Percentiles rank a stretch among this genome's conserved stretches.
phyloP scores from a whole-genome alignment of 805 yeast genomes.

The Lipomyces orientalis region DNA sequence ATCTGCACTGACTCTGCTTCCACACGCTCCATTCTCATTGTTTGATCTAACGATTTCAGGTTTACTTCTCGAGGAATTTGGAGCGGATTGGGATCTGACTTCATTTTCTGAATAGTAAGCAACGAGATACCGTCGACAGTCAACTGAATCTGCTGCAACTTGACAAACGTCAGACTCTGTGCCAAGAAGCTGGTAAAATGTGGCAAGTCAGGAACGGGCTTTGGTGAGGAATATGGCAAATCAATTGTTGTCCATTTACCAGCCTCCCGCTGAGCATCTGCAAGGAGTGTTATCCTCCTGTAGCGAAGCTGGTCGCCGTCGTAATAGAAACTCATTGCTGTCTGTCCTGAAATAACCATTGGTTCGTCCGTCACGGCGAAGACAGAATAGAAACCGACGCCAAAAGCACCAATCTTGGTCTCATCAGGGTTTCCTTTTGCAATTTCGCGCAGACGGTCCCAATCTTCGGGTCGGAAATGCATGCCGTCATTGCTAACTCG shows the following conservation, averaged over 20 bases:
- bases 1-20: slow-evolving; percentile 42
- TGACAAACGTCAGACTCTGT: slow-evolving; percentile 48
- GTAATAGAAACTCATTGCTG: slow-evolving; percentile 48
- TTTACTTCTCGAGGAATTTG: slow-evolving; percentile 40
- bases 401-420: slow-evolving; percentile 52
- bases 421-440: slow-evolving; percentile 53
- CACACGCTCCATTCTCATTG: slow-evolving; percentile 40
- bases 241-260: slow-evolving; percentile 48
- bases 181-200: slow-evolving; percentile 48
- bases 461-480: slow-evolving; percentile 47
- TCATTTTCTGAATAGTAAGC: slow-evolving; percentile 41
- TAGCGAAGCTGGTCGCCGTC: slow-evolving; percentile 49
- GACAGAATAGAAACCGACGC: slow-evolving; percentile 66
- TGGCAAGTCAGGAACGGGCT: slow-evolving; percentile 44
- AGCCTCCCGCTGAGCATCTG: slow-evolving; percentile 25
- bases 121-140: slow-evolving; percentile 42
- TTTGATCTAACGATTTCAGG: slow-evolving; percentile 40
- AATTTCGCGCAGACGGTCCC: slow-evolving; percentile 50
- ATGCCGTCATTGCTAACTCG: slow-evolving; percentile 48
- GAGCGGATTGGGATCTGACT: slow-evolving; percentile 37
- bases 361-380: slow-evolving; percentile 87
- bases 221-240: slow-evolving; percentile 45
- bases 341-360: slow-evolving; percentile 56
- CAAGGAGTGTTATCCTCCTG: slow-evolving; percentile 38
- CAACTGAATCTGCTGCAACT: slow-evolving; percentile 42